phyloP scores from a whole-genome alignment of 108 stramenopile genomes.

The Craspedostauros australis region DNA sequence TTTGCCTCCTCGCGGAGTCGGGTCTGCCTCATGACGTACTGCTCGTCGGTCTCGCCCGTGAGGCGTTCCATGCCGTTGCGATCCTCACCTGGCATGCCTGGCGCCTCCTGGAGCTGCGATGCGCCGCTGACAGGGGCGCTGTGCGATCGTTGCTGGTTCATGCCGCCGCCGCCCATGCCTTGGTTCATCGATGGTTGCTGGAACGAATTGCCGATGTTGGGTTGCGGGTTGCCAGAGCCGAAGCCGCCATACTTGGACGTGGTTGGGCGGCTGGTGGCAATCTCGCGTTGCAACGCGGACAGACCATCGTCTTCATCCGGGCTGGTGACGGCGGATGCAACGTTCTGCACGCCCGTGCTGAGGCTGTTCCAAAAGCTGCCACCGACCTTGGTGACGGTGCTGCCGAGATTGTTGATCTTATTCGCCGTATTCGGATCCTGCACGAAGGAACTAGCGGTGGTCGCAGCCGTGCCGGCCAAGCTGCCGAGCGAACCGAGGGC shows the following conservation, averaged over 20 bases:
- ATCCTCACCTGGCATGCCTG: constrained; percentile 71
- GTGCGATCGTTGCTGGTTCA: background rate
- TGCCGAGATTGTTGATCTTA: constrained; percentile 22
- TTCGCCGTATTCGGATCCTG: constrained; percentile 35
- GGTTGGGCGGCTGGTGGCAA: constrained; percentile 49
- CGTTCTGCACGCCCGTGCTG: constrained; percentile 41
- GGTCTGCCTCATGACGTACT: constrained; percentile 88
- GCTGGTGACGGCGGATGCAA: constrained; percentile 47
- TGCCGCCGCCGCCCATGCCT: constrained; percentile 1
- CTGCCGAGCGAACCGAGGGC: constrained; percentile 34
- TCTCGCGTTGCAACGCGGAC: constrained; percentile 57
- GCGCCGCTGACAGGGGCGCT: background rate
- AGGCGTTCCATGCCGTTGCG: constrained; percentile 82
- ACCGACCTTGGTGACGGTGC: constrained; percentile 24
- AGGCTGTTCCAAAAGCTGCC: constrained; percentile 80
- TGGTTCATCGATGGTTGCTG: constrained; percentile 1
- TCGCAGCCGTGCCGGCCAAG: constrained; percentile 36
- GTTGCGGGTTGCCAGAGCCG: constrained; percentile 33
- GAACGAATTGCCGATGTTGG: background rate
- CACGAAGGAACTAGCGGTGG: constrained; percentile 15
- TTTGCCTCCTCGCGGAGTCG: constrained; percentile 75
- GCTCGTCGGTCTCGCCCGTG: constrained; percentile 83
- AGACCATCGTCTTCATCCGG: constrained; percentile 66
- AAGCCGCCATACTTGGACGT: constrained; percentile 77
- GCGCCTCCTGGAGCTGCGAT: constrained; percentile 34